Evolutionary conservation across 257 asterid genomes (phyloP).

Genomic region (Solanum medicagineum): DNA sequence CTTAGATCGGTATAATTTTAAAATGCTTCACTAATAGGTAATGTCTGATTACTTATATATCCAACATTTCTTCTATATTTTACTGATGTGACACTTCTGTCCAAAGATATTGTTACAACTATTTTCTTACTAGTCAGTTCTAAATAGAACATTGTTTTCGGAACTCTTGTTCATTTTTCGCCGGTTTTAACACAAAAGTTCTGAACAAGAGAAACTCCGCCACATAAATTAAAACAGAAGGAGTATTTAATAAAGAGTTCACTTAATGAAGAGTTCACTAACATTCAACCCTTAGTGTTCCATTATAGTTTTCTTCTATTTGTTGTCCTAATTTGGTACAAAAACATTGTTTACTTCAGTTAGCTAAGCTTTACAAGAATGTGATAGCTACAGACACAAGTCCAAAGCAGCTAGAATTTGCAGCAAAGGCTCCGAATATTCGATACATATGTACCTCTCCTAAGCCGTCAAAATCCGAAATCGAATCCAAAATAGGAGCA

Average conservation of each 20-base stretch:
- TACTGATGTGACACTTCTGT: too few relatives aligned
- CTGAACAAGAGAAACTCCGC: background rate
- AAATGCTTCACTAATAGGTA: too few relatives aligned
- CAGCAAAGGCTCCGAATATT: conserved; percentile 13
- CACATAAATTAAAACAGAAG: background rate
- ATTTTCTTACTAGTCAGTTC: too few relatives aligned
- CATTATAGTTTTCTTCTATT: background rate
- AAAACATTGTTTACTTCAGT: background rate
- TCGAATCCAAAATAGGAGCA: conserved; percentile 1
- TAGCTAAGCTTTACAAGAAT: conserved; percentile 14
- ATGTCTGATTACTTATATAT: too few relatives aligned
- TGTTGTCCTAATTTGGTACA: background rate
- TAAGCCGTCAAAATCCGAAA: conserved; percentile 12
- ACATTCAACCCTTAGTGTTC: background rate
- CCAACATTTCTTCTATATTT: fast-evolving
- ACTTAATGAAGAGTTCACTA: background rate
- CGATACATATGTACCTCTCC: conserved; percentile 16
- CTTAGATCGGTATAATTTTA: too few relatives aligned
- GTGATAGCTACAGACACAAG: conserved; percentile 32
- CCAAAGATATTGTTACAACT: too few relatives aligned
- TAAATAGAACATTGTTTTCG: too few relatives aligned
- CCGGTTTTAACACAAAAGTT: too few relatives aligned
- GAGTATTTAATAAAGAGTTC: background rate
- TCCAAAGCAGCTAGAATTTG: conserved; percentile 10
- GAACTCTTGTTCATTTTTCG: background rate